phyloP scores from a whole-genome alignment of 2,329 filamentous ascomycete species.

The Neocatenulostroma microsporum region DNA sequence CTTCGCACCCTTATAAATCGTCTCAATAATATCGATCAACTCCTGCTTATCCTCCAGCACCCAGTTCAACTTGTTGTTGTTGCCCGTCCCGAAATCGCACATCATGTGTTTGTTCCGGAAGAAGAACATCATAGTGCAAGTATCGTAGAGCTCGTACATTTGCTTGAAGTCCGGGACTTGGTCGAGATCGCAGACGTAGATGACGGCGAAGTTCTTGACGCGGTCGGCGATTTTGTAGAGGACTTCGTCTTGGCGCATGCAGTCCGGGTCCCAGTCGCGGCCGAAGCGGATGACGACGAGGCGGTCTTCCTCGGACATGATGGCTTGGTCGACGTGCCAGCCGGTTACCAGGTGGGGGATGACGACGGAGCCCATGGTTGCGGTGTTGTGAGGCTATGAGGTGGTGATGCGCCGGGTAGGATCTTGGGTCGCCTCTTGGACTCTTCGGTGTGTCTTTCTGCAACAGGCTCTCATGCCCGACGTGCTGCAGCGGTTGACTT shows the following conservation, averaged over 20 bases:
- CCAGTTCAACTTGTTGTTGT: conserved; percentile 98
- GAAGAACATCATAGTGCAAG: conserved; percentile 95
- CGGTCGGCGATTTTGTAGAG: conserved; percentile 89
- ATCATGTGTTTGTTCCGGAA: conserved; percentile 99
- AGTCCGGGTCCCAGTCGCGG: conserved; percentile 74
- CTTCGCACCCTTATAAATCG: conserved; percentile 95
- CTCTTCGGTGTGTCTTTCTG: too few relatives aligned
- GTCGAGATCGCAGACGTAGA: conserved; percentile 92
- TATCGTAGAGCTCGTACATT: conserved; percentile 80
- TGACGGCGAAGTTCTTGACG: conserved; percentile 86
- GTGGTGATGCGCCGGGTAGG: too few relatives aligned
- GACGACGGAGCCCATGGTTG: conserved; percentile 70
- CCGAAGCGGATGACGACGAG: conserved; percentile 92
- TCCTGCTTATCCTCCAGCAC: conserved; percentile 97
- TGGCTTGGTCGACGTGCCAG: conserved; percentile 98
- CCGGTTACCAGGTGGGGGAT: conserved; percentile 84
- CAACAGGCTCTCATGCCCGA: too few relatives aligned
- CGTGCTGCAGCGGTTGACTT: too few relatives aligned
- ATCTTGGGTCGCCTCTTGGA: too few relatives aligned
- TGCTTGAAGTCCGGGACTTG: conserved; percentile 87
- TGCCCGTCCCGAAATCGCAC: conserved; percentile 94
- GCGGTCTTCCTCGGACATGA: conserved; percentile 82
- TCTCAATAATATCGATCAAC: conserved; percentile 96
- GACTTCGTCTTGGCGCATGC: conserved; percentile 81
- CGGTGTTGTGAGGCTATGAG: too few relatives aligned